Evolutionary conservation across 1,139 yeast genomes (phyloP).

Genomic region (Yamadazyma triangularis): DNA sequence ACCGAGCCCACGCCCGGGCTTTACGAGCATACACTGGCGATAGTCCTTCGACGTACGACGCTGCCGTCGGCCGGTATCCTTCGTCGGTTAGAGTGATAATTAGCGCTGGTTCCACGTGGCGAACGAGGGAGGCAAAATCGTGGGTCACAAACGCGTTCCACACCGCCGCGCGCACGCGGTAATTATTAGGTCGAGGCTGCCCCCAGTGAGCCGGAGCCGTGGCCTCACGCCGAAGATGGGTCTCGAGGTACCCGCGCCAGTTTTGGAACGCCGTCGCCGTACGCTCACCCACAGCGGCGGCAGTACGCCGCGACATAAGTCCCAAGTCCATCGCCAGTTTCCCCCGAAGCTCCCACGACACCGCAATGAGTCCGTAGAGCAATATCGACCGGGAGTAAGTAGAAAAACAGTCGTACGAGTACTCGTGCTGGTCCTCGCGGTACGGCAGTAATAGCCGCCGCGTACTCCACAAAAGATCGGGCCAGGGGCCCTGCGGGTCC

Average conservation of each 20-base stretch:
- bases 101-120: no score
- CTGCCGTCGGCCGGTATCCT: no score
- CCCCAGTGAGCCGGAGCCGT: no score
- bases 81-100: no score
- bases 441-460: conserved; percentile 31
- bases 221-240: no score
- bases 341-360: conserved; percentile 30
- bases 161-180: no score
- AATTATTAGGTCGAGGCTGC: no score
- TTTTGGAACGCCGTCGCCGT: conserved; percentile 29
- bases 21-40: no score
- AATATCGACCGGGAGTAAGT: conserved; percentile 33
- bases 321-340: conserved; percentile 20
- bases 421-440: conserved; percentile 27
- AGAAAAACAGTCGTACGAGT: conserved; percentile 31
- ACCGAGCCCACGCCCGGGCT: no score
- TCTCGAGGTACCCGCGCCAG: conserved; percentile 36
- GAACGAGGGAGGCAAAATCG: no score
- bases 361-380: conserved; percentile 33
- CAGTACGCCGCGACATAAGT: conserved; percentile 6
- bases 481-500: conserved; percentile 30
- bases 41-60: no score
- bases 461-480: conserved; percentile 32
- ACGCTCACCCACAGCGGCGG: conserved; percentile 17
- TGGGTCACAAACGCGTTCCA: no score